phyloP scores from a whole-genome alignment of 495 filamentous ascomycete species.

The Penicillium fimorum region DNA sequence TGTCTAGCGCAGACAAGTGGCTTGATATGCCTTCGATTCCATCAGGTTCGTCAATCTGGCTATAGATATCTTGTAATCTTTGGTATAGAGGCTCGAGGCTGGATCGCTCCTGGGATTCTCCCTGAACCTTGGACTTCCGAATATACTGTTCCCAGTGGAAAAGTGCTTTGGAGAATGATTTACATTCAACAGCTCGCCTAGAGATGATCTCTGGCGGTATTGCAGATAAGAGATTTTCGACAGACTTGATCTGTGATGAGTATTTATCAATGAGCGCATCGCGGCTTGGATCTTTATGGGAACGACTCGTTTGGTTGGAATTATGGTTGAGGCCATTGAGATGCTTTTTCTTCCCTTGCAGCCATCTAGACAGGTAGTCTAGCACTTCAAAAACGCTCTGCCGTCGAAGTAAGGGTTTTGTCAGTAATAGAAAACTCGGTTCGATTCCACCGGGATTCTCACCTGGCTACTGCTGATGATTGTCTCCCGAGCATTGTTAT shows the following conservation, averaged over 20 bases:
- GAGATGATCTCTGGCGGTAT: conserved; percentile 88
- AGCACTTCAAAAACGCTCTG: conserved; percentile 87
- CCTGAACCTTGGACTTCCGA: conserved; percentile 51
- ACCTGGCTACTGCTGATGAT: conserved; percentile 82
- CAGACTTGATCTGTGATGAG: conserved; percentile 55
- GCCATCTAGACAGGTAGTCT: conserved; percentile 88
- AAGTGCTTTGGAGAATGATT: conserved; percentile 85
- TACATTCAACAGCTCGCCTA: conserved; percentile 81
- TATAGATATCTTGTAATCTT: conserved; percentile 87
- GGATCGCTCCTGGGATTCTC: conserved; percentile 35
- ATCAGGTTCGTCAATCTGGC: conserved; percentile 95
- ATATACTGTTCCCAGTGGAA: conserved; percentile 95
- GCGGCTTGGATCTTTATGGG: conserved; percentile 36
- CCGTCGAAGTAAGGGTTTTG: neutral
- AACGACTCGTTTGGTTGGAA: conserved; percentile 36
- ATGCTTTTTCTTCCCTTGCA: conserved; percentile 75
- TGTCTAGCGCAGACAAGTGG: conserved; percentile 73
- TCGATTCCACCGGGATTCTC: conserved; percentile 21
- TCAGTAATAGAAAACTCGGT: conserved; percentile 16
- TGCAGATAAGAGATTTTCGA: conserved; percentile 60
- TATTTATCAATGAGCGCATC: conserved; percentile 42
- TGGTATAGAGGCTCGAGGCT: conserved; percentile 63
- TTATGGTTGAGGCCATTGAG: conserved; percentile 37
- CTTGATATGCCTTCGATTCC: conserved; percentile 92
- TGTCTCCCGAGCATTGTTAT: conserved; percentile 59